phyloP scores from a whole-genome alignment of 306 rosid species.

The Cucumis cinereus region DNA sequence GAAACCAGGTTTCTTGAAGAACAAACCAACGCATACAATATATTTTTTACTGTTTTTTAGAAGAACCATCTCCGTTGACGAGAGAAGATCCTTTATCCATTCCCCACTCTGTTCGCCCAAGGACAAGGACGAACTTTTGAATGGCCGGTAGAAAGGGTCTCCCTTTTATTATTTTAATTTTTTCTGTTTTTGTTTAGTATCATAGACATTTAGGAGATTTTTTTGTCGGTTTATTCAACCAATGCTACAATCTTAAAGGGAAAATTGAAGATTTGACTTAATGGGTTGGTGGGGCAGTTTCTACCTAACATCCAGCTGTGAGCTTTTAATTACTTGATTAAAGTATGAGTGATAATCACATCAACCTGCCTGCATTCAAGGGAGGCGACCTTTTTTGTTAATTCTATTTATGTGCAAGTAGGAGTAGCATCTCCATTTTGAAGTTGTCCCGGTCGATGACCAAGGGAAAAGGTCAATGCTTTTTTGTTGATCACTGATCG shows the following conservation, averaged over 20 bases:
- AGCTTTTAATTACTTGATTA: not conserved
- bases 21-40: not conserved
- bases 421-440: not conserved
- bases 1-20: not conserved
- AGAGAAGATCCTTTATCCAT: not conserved
- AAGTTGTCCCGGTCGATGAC: not conserved
- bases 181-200: too few relatives aligned
- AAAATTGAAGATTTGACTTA: not conserved
- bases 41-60: not conserved
- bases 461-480: not conserved
- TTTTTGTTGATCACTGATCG: not conserved
- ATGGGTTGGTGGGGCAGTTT: not conserved
- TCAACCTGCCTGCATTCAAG: slow-evolving; percentile 5
- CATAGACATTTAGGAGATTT: too few relatives aligned
- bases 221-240: too few relatives aligned
- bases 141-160: not conserved
- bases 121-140: not conserved
- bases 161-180: too few relatives aligned
- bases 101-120: not conserved
- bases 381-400: not conserved
- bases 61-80: not conserved
- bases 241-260: not conserved
- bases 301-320: not conserved
- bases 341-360: not conserved
- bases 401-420: not conserved